phyloP scores from a whole-genome alignment of 805 yeast species.

The Blastobotrys parvus region DNA sequence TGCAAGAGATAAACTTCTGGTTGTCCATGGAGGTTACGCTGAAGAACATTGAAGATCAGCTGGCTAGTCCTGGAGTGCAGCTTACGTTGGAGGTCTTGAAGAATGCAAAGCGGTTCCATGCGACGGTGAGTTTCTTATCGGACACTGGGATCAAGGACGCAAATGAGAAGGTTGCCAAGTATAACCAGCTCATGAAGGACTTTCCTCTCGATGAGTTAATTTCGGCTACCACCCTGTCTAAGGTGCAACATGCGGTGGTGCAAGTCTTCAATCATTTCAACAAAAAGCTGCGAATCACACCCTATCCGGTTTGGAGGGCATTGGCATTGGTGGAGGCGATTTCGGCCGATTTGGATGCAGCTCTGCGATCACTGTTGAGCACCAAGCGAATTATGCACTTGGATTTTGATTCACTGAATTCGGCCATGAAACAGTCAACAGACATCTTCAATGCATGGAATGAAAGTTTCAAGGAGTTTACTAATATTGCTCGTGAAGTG shows the following conservation, averaged over 20 bases:
- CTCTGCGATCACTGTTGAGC: conserved; percentile 34
- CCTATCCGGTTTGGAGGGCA: conserved; percentile 60
- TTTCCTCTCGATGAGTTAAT: conserved; percentile 57
- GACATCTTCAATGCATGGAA: conserved; percentile 47
- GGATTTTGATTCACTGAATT: conserved; percentile 34
- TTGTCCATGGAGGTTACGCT: conserved; percentile 57
- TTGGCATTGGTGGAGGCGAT: conserved; percentile 58
- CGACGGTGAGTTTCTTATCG: conserved; percentile 60
- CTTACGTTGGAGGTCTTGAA: conserved; percentile 53
- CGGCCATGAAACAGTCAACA: conserved; percentile 24
- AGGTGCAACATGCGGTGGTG: conserved; percentile 38
- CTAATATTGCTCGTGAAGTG: conserved; percentile 61
- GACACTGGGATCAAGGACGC: conserved; percentile 63
- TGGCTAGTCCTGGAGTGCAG: conserved; percentile 44
- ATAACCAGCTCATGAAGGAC: conserved; percentile 57
- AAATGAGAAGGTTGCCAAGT: conserved; percentile 40
- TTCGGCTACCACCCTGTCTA: conserved; percentile 37
- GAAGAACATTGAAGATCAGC: conserved; percentile 46
- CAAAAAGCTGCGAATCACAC: conserved; percentile 48
- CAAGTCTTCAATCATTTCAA: conserved; percentile 49
- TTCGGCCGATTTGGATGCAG: conserved; percentile 45
- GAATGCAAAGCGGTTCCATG: conserved; percentile 70
- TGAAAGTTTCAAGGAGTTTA: conserved; percentile 51
- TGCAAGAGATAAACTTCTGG: conserved; percentile 79
- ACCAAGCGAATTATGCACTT: conserved; percentile 38